Evolutionary conservation across 192 early-diverging fungal species (phyloP), one percentile per base, ranked within the genome.

Genomic region (Rhizophagus clarus): DNA sequence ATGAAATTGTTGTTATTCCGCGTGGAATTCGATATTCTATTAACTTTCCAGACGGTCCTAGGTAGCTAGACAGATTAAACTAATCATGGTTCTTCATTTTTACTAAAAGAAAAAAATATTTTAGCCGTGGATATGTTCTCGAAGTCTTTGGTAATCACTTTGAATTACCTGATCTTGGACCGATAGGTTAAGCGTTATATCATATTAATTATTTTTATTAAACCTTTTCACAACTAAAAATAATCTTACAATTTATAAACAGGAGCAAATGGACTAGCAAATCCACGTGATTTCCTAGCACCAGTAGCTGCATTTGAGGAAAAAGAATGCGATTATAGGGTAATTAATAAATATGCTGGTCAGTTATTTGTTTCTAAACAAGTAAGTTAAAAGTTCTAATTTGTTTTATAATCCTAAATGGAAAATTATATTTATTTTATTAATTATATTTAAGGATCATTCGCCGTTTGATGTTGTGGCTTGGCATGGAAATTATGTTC

Each of bases 401-500:
- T 49, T 56, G 15, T 56, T 3, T 56, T 56, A 56, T 56, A 56
- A 4, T 22, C 14, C 14, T 20, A 56, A 56, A 56, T 4, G 17
- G 40, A 77, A 20, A 22, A 34, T 49, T 32, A n/a, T 22, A 80
- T 79, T 62, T 40, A 66, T 66, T 42, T 42, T 17, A 60, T 74
- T 32, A 11, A 10, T 12, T 12, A 45, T 45, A 45, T 45, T 40
- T 28, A 79, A 91, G 87, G 79, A 89, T 68, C 96, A 99, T 84
- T 94, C 92, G 24, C 95, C 96, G 10, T 99, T 95, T 77, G 95
- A 99, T 82, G 96, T 99, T 2, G 96, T 98, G 32, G 97, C 96
- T 15, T 99, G 97, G 95, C 96, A 98, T 83, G 97, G 97, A 56
- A 99, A 99, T 89, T 99, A 97, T 84, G 93, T 91, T 11, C 97